A percentile compares a stretch with the other conserved stretches of the same genome.
phyloP scores from a whole-genome alignment of 257 asterid genomes.

The Leptodermis oblonga region DNA sequence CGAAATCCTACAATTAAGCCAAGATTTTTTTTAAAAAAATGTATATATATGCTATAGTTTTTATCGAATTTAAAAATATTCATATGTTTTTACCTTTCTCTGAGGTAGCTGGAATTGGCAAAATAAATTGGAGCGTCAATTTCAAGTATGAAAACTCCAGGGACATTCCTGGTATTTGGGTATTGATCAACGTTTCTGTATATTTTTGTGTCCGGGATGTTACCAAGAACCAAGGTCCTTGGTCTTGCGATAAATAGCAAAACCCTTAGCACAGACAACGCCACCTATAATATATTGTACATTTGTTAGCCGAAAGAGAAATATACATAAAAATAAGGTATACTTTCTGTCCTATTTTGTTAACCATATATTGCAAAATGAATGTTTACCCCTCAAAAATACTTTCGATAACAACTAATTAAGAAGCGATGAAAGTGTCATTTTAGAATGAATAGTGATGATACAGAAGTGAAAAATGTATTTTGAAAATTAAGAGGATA shows the following conservation, averaged over 20 bases:
- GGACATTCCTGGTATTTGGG: conserved; percentile 47
- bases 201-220: conserved; percentile 64
- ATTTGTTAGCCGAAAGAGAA: not conserved
- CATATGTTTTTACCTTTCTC: conserved; percentile 70
- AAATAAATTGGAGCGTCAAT: conserved; percentile 90
- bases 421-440: too few relatives aligned
- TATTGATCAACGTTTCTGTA: conserved; percentile 83
- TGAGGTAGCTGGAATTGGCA: conserved; percentile 79
- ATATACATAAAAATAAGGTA: too few relatives aligned
- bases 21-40: not conserved
- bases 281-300: conserved; percentile 39
- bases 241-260: conserved; percentile 86
- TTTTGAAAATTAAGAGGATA: too few relatives aligned
- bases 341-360: too few relatives aligned
- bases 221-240: conserved; percentile 70
- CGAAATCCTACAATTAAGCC: conserved; percentile 41
- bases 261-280: conserved; percentile 66
- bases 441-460: too few relatives aligned
- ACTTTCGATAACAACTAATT: too few relatives aligned
- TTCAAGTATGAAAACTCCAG: conserved; percentile 73
- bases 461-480: too few relatives aligned
- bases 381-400: too few relatives aligned
- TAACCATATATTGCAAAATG: too few relatives aligned
- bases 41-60: not conserved
- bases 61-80: not conserved